phyloP scores from a whole-genome alignment of 2,329 filamentous ascomycete species.

The Diaporthe citri region DNA sequence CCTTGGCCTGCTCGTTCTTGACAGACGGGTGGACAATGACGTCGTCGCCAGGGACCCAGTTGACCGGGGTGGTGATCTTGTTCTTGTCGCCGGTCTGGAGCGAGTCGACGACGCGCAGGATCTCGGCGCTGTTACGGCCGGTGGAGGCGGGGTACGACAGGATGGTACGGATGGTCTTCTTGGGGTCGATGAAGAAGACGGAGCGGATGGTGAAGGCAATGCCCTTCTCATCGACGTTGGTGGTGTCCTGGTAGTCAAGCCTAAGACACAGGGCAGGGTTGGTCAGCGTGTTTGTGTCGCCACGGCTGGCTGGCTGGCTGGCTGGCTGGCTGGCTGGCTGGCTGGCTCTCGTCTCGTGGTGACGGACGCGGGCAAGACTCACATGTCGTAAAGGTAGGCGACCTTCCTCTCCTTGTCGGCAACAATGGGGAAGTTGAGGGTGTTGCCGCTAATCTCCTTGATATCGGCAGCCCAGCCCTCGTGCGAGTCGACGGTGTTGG shows the following conservation, averaged over 20 bases:
- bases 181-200: conserved; percentile 94
- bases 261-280: conserved; percentile 49
- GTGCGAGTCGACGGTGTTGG: conserved; percentile 88
- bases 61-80: conserved; percentile 88
- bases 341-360: not conserved
- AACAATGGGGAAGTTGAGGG: conserved; percentile 83
- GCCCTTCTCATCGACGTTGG: conserved; percentile 84
- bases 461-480: conserved; percentile 93
- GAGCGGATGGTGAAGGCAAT: conserved; percentile 95
- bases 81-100: conserved; percentile 89
- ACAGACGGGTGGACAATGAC: conserved; percentile 91
- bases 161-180: conserved; percentile 92
- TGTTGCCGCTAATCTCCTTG: conserved; percentile 79
- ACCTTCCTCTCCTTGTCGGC: conserved; percentile 84
- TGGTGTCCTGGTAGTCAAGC: conserved; percentile 84
- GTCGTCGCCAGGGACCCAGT: conserved; percentile 90
- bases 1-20: conserved; percentile 86
- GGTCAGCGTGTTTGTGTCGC: not conserved
- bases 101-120: conserved; percentile 83
- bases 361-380: conserved; percentile 47
- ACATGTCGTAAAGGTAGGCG: conserved; percentile 84
- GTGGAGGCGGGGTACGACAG: conserved; percentile 94
- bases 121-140: conserved; percentile 84
- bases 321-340: not conserved
- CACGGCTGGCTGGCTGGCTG: not conserved